Conservation (phyloP, 2,329 filamentous ascomycete species). For the Chaetomium globosum region DNA sequence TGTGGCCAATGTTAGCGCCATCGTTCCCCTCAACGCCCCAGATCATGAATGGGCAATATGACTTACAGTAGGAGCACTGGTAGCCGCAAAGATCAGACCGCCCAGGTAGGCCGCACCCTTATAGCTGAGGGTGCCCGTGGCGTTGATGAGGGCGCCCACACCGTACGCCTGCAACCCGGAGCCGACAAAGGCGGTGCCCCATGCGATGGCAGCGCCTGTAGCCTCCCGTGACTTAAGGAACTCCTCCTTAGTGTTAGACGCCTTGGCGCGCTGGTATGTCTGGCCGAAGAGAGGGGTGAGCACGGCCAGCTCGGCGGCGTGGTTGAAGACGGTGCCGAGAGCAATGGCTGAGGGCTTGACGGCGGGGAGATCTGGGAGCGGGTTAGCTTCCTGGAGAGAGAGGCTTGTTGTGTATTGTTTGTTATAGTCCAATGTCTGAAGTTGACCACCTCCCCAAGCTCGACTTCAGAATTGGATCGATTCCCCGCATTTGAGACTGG, state of each 20-base stretch:
- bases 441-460: not conserved
- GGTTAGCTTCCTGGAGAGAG: constrained; percentile 14
- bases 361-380: constrained; percentile 59
- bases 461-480: constrained; percentile 1
- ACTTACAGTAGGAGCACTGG: constrained; percentile 81
- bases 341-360: constrained; percentile 99
- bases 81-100: constrained; percentile 86
- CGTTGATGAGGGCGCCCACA: constrained; percentile 88
- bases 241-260: constrained; percentile 92
- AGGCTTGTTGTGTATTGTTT: not conserved
- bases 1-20: constrained; percentile 44
- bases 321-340: constrained; percentile 93
- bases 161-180: constrained; percentile 88
- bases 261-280: constrained; percentile 89
- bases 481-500: not conserved
- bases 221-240: constrained; percentile 94
- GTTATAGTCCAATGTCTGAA: not conserved
- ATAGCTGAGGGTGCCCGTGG: constrained; percentile 91
- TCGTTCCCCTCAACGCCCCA: not conserved
- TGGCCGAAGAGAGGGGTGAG: constrained; percentile 89
- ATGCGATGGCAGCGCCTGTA: constrained; percentile 80
- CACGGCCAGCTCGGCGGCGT: constrained; percentile 84
- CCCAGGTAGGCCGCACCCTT: constrained; percentile 97
- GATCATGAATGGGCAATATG: not conserved
- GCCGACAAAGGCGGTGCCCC: constrained; percentile 86